Evolutionary conservation across 805 yeast species (phyloP), one percentile per base, ranked within the genome.

Genomic region (Helenozyma baotianmanensis): DNA sequence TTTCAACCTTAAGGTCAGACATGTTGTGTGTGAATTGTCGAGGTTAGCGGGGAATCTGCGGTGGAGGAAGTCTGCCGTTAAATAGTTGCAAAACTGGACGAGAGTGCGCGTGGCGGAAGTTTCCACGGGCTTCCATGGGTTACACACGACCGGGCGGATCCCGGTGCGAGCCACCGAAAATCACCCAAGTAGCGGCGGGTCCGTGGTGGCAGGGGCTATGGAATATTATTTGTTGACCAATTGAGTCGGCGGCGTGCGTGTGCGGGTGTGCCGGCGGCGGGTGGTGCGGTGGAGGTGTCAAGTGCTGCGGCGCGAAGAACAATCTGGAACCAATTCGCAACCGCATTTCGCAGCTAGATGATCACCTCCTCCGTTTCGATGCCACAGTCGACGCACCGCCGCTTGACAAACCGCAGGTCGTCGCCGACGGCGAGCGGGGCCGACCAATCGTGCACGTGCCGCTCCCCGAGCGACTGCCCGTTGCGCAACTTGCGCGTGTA

Each of bases 331-430:
- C n/a, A n/a, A n/a, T n/a, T n/a, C n/a, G n/a, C n/a, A n/a, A n/a
- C n/a, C n/a, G n/a, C n/a, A n/a, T n/a, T n/a, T n/a, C n/a, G n/a
- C n/a, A n/a, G 14, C 28, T 25, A 68, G 40, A 80, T 59, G 6
- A 72, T 40, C n/a, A 83, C 56, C 54, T 88, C 96, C 49, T 85
- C 92, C 0, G 80, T 76, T 48, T 85, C 92, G 45, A 87, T 68
- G 1, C 96, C 96, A 61, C 97, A 88, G 17, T 72, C 82, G 2
- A 68, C 56, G 51, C 97, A 88, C 39, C 92, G 61, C 43, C 85
- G 64, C 36, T 67, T 72, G 13, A 75, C 67, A 32, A 54, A 34
- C 6, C 55, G 54, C 22, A 53, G 60, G 4, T 53, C 59, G 18
- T 74, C 72, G 4, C 67, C 70, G 25, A 58, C 65, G 6, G 42